Base-by-base conservation (phyloP, 2,329 filamentous ascomycete species). In the Trichophyton rubrum region DNA sequence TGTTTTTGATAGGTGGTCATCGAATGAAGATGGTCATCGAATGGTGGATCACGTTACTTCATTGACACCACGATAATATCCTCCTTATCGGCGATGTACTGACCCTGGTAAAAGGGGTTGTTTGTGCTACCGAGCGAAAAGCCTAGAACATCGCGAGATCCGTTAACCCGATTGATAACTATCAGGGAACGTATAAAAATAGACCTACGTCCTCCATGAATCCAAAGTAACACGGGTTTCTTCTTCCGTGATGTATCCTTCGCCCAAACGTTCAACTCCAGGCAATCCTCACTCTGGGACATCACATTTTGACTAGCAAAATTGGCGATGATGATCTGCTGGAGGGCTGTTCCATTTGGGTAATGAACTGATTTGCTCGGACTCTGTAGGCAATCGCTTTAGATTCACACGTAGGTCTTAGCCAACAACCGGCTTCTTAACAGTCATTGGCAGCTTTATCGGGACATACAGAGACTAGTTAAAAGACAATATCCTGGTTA, bases 91-190 rank as follows among this genome's bases (percentile, higher is more conserved):
- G 53, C 55, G 11, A 60, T 15, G 30, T 60, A 58, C 30, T 62
- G 35, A 3, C 61, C 61, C 15, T 53, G 30, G 35, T 58, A 60
- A 17, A 53, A 60, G 13, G 27, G 58, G 22, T 20, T 58, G 43
- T 60, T 62, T 13, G 58, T 60, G 24, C 41, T 41, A 11, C 58
- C 61, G 9, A 68, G 64, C 8, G 69, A 66, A 53, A 73, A 77
- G 7, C 73, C 74, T 72, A 41, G 22, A 47, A 13, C 35, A 58
- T 49, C n/a, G 27, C 2, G 2, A 17, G 13, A 1, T 33, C 3
- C 17, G 30, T 56, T 56, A 35, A 3, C 72, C 74, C 72, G 17
- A 33, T 17, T 47, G 43, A 8, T 60, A 30, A 7, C 27, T 30
- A 38, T 38, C 15, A 58, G 41, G 5, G 22, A 38, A 53, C 30